Evolutionary conservation across 2,329 filamentous ascomycete species (phyloP), one percentile per base, ranked within the genome.

Genomic region (Sclerotinia subarctica): DNA sequence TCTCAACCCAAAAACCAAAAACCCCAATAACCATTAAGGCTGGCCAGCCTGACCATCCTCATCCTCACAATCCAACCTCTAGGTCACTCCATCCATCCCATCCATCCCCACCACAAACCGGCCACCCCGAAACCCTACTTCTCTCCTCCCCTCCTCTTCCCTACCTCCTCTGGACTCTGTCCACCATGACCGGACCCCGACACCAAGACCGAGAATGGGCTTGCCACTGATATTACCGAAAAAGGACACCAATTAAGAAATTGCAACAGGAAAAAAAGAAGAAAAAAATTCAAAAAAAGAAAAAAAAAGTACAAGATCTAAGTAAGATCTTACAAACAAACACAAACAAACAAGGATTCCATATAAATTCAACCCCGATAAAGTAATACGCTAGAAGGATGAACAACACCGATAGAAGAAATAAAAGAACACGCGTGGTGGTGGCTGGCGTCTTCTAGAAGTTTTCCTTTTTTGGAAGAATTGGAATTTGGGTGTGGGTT

Each of bases 361-460:
- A 2, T 5, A 8, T 6, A n/a, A n/a, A 15, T 15, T 2, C 11
- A 15, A 13, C 3, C 52, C 52, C 29, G 19, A 54, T 7, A 54
- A n/a, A 54, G 52, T 35, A 54, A 35, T 21, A 35, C 52, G 52
- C 52, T 54, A 54, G 52, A 54, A 54, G 26, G 17, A 21, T 54
- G 52, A n/a, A n/a, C 52, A 54, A 11, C 29, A 13, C 8, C 8
- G 29, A 54, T 7, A 8, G 52, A 54, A 35, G 13, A 54, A 11
- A 54, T 54, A 26, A n/a, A 35, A n/a, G 52, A 54, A 54, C 13
- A n/a, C 19, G 26, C 29, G 26, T 54, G 26, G n/a, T n/a, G n/a
- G n/a, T n/a, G n/a, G n/a, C n/a, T n/a, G n/a, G 52, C 29, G 52
- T 13, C 52, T 54, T 54, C 52, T 54, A 54, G 52, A 54, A 54